These are phyloP conservation scores for Erigeron philadelphicus DNA, from an alignment of 140 eudicot species.

Conservation along the genomic window DNA sequence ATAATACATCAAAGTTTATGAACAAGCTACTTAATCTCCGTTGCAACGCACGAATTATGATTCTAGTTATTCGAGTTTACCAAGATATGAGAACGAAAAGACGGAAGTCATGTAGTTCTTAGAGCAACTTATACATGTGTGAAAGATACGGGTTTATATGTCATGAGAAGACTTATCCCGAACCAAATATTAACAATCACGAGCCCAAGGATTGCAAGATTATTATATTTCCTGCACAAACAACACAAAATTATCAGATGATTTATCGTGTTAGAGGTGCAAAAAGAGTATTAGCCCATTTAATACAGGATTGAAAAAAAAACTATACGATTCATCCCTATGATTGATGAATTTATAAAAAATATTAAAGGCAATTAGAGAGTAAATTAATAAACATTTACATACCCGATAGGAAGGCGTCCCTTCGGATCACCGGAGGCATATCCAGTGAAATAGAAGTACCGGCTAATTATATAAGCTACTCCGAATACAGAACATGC, in stretches of 20 bases:
- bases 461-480: conserved; percentile 42
- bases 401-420: conserved; percentile 58
- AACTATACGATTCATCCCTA: no score
- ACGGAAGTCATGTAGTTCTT: background rate
- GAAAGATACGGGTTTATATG: background rate
- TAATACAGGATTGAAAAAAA: no score
- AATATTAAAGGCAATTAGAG: no score
- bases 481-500: conserved; percentile 46
- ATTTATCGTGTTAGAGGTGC: background rate
- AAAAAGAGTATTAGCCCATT: no score
- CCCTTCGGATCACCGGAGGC: conserved; percentile 58
- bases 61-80: no score
- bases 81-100: background rate
- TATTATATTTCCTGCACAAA: conserved; percentile 57
- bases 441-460: conserved; percentile 68
- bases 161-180: conserved; percentile 42
- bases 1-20: no score
- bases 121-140: conserved; percentile 1
- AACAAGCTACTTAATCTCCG: no score
- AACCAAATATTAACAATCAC: conserved; percentile 43
- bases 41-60: no score
- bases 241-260: background rate
- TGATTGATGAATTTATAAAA: no score
- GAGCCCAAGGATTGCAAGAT: conserved; percentile 51
- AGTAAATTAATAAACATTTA: background rate